These are phyloP conservation scores for Prosopis cineraria DNA, from an alignment of 306 rosid genomes.

Conservation along the genomic window DNA sequence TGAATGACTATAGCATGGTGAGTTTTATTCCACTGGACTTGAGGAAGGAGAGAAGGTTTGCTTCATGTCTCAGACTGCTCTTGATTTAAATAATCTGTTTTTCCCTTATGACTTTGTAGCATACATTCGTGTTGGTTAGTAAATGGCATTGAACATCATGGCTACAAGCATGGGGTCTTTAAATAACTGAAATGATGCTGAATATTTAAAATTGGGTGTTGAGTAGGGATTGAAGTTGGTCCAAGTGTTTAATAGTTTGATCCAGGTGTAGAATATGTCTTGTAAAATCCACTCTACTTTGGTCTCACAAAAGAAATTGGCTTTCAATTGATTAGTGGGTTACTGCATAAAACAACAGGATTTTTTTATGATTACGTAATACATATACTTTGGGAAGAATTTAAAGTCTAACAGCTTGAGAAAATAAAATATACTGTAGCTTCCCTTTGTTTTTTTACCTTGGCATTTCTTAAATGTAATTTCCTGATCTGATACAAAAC, in stretches of 20 bases:
- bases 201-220: not conserved
- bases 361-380: not conserved
- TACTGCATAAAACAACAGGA: not conserved
- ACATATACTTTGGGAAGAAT: too few species aligned
- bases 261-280: not conserved
- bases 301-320: not conserved
- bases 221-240: not conserved
- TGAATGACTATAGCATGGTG: conserved; percentile 79
- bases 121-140: not conserved
- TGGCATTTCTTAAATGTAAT: not conserved
- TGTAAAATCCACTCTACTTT: not conserved
- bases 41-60: conserved; percentile 89
- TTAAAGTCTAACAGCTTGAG: not conserved
- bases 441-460: not conserved
- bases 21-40: conserved; percentile 91
- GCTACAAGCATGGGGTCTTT: not conserved
- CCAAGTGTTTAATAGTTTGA: not conserved
- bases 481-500: not conserved
- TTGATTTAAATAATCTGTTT: conserved; percentile 16
- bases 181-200: not conserved
- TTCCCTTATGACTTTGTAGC: not conserved
- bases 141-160: not conserved
- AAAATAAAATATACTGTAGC: not conserved
- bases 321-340: not conserved
- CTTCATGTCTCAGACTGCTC: conserved; percentile 17